A percentile compares a stretch with the other conserved stretches of the same genome.
phyloP scores from a whole-genome alignment of 768 basidiomycete species.

The Termitomyces sp. region DNA sequence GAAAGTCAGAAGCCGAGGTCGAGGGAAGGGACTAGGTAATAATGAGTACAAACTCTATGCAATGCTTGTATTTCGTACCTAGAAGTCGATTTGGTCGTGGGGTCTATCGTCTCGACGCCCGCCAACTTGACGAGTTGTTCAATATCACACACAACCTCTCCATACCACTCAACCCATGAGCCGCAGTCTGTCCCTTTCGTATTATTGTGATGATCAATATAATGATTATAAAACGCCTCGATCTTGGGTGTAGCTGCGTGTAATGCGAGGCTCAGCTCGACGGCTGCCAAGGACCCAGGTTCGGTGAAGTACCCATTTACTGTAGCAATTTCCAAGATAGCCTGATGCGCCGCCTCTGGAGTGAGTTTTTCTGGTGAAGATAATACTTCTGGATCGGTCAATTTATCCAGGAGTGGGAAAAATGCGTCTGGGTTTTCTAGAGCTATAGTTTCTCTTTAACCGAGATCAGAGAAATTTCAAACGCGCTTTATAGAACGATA shows the following conservation, averaged over 20 bases:
- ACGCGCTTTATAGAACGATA: constrained; percentile 12
- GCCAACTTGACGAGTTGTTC: constrained; percentile 53
- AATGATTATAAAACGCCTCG: constrained; percentile 80
- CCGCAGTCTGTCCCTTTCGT: constrained; percentile 41
- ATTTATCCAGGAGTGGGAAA: constrained; percentile 69
- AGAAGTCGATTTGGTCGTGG: constrained; percentile 21
- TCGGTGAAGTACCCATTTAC: constrained; percentile 44
- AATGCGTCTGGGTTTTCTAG: constrained; percentile 70
- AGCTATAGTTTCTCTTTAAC: constrained; percentile 72
- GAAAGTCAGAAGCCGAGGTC: constrained; percentile 60
- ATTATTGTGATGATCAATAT: constrained; percentile 34
- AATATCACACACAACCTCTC: constrained; percentile 64
- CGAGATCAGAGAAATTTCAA: not conserved
- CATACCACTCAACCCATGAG: constrained; percentile 87
- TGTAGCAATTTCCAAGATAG: constrained; percentile 48
- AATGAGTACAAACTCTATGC: not conserved
- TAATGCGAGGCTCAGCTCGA: constrained; percentile 72
- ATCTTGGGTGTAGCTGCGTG: constrained; percentile 79
- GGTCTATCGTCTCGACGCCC: constrained; percentile 45
- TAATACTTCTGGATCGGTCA: constrained; percentile 49
- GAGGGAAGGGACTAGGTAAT: constrained; percentile 24
- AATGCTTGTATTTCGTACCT: constrained; percentile 21
- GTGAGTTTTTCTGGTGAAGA: constrained; percentile 30
- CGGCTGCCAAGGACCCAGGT: constrained; percentile 46
- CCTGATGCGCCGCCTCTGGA: constrained; percentile 50